Evolutionary conservation across 768 basidiomycete species (phyloP).

Genomic region (Mycena indigotica): DNA sequence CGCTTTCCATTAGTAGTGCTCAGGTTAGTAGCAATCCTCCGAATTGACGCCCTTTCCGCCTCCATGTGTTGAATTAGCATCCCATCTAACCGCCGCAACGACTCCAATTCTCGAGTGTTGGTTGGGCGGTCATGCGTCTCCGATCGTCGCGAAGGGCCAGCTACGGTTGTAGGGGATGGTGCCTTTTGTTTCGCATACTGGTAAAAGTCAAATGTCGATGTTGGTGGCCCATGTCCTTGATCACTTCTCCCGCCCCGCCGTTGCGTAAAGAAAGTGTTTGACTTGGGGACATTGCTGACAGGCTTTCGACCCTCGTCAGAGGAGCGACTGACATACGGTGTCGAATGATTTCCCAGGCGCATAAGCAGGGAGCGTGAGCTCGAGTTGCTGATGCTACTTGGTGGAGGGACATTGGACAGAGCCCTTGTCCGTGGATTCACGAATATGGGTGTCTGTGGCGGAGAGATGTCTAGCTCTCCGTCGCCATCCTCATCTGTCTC

Average conservation of each 20-base stretch:
- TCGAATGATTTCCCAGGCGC: slow-evolving; percentile 69
- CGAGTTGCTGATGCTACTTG: slow-evolving; percentile 20
- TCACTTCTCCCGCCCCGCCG: slow-evolving; percentile 45
- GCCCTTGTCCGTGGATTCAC: slow-evolving; percentile 41
- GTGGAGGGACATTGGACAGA: slow-evolving; percentile 37
- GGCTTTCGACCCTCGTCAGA: slow-evolving; percentile 47
- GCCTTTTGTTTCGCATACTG: slow-evolving; percentile 47
- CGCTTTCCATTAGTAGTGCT: slow-evolving; percentile 18
- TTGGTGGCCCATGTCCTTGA: slow-evolving; percentile 36
- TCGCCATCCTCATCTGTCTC: slow-evolving; percentile 37
- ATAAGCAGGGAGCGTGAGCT: slow-evolving; percentile 49
- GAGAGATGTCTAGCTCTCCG: slow-evolving; percentile 33
- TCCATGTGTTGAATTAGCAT: slow-evolving; percentile 83
- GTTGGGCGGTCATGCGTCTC: slow-evolving; percentile 34
- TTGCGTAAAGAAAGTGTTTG: slow-evolving; percentile 49
- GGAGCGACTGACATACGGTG: slow-evolving; percentile 58
- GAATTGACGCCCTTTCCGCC: slow-evolving; percentile 78
- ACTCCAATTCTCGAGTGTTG: slow-evolving; percentile 54
- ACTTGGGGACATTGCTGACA: slow-evolving; percentile 52
- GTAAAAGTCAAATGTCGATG: slow-evolving; percentile 48
- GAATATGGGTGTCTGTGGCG: slow-evolving; percentile 29
- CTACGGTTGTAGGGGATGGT: slow-evolving; percentile 8
- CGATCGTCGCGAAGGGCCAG: slow-evolving; percentile 24
- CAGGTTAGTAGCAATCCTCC: slow-evolving; percentile 62
- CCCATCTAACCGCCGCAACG: slow-evolving; percentile 70